Evolutionary conservation across 2,329 filamentous ascomycete genomes (phyloP).

Genomic region (Fusarium compactum): DNA sequence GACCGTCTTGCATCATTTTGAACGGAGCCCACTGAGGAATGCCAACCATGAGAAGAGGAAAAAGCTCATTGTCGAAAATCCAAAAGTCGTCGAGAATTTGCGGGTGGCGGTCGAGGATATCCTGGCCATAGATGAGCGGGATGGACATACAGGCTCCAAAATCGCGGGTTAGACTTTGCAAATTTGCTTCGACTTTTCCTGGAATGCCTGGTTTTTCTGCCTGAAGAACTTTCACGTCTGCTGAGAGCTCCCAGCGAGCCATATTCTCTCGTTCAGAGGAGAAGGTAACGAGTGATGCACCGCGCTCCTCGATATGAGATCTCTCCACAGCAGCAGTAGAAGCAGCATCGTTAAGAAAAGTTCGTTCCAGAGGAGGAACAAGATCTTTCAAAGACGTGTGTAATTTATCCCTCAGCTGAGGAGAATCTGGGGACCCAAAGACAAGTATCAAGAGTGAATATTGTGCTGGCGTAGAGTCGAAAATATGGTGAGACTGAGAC

Average conservation of each 20-base stretch:
- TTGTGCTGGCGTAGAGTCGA: conserved; percentile 21
- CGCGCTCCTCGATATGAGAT: conserved; percentile 24
- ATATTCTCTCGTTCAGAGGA: conserved; percentile 13
- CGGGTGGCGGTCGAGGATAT: conserved; percentile 32
- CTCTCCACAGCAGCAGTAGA: conserved; percentile 36
- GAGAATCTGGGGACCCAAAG: conserved; percentile 24
- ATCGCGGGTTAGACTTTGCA: conserved; percentile 31
- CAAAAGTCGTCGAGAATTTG: conserved; percentile 38
- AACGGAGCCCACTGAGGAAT: conserved; percentile 39
- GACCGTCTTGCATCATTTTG: conserved; percentile 30
- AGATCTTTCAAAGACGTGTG: conserved; percentile 17
- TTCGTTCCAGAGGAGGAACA: conserved; percentile 25
- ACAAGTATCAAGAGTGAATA: conserved; percentile 31
- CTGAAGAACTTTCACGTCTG: conserved; percentile 5
- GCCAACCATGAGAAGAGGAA: conserved; percentile 37
- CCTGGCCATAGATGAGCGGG: conserved; percentile 40
- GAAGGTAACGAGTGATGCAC: conserved; percentile 31
- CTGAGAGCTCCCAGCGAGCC: conserved; percentile 39
- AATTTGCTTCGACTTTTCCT: conserved; percentile 15
- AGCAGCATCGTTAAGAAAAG: conserved; percentile 38
- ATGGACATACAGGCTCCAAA: conserved; percentile 43
- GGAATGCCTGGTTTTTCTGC: not conserved
- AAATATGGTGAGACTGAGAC: conserved; percentile 24
- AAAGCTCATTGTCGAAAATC: conserved; percentile 42
- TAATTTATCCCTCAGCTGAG: conserved; percentile 20